These are phyloP conservation scores for Linanthus parryae DNA, from an alignment of 148 eudicot species.

Conservation along the genomic window DNA sequence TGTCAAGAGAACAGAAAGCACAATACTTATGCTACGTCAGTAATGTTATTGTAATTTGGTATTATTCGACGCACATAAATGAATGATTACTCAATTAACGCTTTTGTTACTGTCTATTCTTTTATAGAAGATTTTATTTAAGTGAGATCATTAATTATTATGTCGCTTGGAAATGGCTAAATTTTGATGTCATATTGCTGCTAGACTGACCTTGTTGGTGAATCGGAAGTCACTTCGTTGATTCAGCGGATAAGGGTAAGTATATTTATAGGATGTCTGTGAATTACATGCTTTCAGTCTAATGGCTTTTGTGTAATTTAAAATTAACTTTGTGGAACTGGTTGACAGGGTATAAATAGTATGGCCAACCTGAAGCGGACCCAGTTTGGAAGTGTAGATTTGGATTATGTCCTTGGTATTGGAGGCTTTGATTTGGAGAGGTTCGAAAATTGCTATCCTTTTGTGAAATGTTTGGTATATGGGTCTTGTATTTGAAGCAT, in stretches of 20 bases:
- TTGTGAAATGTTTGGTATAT: not conserved
- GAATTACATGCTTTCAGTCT: not conserved
- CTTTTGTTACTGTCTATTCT: too few species aligned
- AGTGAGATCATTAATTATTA: too few species aligned
- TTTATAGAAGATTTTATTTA: too few species aligned
- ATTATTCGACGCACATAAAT: too few species aligned
- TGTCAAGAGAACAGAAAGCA: too few species aligned
- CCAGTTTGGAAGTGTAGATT: conserved; percentile 78
- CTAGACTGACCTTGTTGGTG: conserved; percentile 93
- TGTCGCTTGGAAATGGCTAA: conserved; percentile 2
- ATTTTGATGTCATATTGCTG: conserved; percentile 11
- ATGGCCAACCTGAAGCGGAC: conserved; percentile 77
- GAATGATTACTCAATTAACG: too few species aligned
- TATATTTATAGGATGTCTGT: conserved; percentile 7
- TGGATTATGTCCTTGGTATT: conserved; percentile 95
- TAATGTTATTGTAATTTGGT: too few species aligned
- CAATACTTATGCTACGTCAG: too few species aligned
- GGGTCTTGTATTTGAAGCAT: too few species aligned
- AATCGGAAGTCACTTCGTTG: conserved; percentile 52
- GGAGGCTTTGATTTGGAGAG: conserved; percentile 99
- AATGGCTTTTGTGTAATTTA: not conserved
- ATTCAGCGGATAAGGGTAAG: conserved; percentile 73
- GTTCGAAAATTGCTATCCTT: conserved; percentile 24
- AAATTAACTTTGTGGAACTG: not conserved
- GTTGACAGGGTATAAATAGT: conserved; percentile 62